phyloP scores from a whole-genome alignment of 1,284 basidiomycete genomes.

The Sparassis latifolia region DNA sequence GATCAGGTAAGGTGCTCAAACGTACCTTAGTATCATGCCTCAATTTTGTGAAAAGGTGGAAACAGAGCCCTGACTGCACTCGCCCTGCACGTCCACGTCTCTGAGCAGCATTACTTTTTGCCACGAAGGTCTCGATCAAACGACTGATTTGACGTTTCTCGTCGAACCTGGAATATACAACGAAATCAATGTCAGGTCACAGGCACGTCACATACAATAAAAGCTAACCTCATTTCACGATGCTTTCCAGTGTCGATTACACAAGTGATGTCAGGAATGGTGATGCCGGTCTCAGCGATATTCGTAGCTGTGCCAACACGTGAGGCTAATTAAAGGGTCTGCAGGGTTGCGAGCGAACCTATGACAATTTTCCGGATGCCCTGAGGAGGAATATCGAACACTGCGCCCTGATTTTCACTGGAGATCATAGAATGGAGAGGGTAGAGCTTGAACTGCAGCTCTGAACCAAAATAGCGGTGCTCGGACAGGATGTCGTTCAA shows the following conservation, averaged over 20 bases:
- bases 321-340: background rate
- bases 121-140: conserved; percentile 89
- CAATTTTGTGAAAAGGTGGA: conserved; percentile 91
- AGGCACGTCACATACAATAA: background rate
- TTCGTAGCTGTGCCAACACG: conserved; percentile 50
- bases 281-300: conserved; percentile 84
- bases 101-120: conserved; percentile 91
- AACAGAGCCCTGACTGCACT: conserved; percentile 88
- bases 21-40: conserved; percentile 73
- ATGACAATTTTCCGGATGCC: conserved; percentile 91
- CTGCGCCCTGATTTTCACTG: conserved; percentile 84
- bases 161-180: conserved; percentile 64
- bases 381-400: conserved; percentile 81
- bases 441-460: conserved; percentile 69
- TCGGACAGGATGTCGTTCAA: conserved; percentile 79
- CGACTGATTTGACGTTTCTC: conserved; percentile 96
- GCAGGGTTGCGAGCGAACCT: conserved; percentile 39
- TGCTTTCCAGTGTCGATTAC: conserved; percentile 97
- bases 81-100: conserved; percentile 89
- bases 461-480: conserved; percentile 70
- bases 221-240: conserved; percentile 75
- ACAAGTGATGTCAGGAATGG: conserved; percentile 97
- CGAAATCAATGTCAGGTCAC: background rate
- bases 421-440: conserved; percentile 93
- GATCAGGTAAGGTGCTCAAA: background rate